A percentile compares a stretch with the other conserved stretches of the same genome.
These are phyloP conservation scores for Lactifluus echinatus DNA, from an alignment of 768 basidiomycete genomes.

Conservation along the genomic window DNA sequence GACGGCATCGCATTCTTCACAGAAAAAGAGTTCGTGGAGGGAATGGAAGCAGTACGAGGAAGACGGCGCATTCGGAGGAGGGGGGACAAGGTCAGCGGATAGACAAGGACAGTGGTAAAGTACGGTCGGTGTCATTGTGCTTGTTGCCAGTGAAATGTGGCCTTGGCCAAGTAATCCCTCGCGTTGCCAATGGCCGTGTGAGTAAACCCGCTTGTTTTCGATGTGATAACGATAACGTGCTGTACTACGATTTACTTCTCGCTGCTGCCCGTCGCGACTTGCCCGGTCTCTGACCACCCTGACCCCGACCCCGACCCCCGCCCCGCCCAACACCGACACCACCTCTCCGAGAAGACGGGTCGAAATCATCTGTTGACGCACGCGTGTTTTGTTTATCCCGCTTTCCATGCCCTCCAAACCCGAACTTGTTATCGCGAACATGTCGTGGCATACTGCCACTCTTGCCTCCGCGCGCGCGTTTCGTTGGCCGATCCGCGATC, in stretches of 20 bases:
- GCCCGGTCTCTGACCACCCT: constrained; percentile 40
- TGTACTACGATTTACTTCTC: constrained; percentile 23
- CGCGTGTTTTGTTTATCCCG: constrained; percentile 76
- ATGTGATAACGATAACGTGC: not conserved
- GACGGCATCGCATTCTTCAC: constrained; percentile 96
- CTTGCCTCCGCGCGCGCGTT: constrained; percentile 34
- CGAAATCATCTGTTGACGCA: constrained; percentile 71
- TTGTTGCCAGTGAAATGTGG: not conserved
- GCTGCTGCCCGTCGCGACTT: constrained; percentile 47
- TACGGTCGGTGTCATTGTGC: constrained; percentile 34
- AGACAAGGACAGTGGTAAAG: constrained; percentile 73
- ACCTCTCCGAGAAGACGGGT: constrained; percentile 29
- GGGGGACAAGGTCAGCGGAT: constrained; percentile 48
- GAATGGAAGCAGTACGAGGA: constrained; percentile 78
- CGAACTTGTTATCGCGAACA: constrained; percentile 71
- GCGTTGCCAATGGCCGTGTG: not conserved
- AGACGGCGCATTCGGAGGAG: constrained; percentile 67
- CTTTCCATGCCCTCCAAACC: constrained; percentile 62
- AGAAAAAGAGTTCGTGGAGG: constrained; percentile 85
- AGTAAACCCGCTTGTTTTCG: not conserved
- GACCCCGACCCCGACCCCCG: constrained; percentile 27
- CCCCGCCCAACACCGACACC: constrained; percentile 25
- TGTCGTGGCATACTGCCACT: constrained; percentile 40
- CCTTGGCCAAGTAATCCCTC: not conserved
- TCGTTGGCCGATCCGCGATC: constrained; percentile 63